Percentiles rank a stretch among this genome's conserved stretches.
Conservation (phyloP, 169 alveolate genomes). For the Eimeria nieschulzi region DNA sequence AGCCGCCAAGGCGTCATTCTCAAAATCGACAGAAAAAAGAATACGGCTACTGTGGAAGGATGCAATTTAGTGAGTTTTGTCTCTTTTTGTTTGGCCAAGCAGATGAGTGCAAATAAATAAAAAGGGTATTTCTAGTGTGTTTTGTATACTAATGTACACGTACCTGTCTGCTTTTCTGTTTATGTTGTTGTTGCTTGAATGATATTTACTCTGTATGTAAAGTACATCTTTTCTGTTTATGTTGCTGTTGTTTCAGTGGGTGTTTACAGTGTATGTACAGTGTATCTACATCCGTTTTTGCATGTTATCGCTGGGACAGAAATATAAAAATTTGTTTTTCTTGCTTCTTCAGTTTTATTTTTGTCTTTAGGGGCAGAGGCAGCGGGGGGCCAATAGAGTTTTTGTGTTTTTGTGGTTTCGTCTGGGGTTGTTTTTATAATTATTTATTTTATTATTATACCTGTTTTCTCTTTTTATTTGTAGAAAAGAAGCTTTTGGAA, state of each 20-base stretch:
- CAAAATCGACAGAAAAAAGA: conserved; percentile 84
- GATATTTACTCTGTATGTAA: too few species aligned
- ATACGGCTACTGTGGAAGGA: conserved; percentile 89
- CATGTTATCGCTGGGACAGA: too few species aligned
- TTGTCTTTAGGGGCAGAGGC: too few species aligned
- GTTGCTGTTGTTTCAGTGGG: too few species aligned
- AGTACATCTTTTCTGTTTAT: too few species aligned
- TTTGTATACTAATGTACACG: background rate
- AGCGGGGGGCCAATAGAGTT: too few species aligned
- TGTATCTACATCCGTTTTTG: too few species aligned
- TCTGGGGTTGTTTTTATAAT: background rate
- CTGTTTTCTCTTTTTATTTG: background rate
- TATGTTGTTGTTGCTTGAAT: too few species aligned
- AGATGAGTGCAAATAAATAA: background rate
- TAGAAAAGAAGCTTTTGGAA: conserved; percentile 86
- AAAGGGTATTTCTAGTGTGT: background rate
- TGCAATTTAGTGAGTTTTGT: conserved; percentile 83
- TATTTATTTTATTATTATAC: background rate
- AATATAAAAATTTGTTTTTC: too few species aligned
- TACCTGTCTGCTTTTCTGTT: background rate
- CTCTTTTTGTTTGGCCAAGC: background rate
- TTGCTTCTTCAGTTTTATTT: too few species aligned
- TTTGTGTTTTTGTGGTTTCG: too few species aligned
- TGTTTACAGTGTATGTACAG: too few species aligned
- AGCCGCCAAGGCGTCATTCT: conserved; percentile 88